A percentile compares a stretch with the other conserved stretches of the same genome.
Conservation (phyloP, 2,329 filamentous ascomycete genomes). For the Epichloe bromicola region DNA sequence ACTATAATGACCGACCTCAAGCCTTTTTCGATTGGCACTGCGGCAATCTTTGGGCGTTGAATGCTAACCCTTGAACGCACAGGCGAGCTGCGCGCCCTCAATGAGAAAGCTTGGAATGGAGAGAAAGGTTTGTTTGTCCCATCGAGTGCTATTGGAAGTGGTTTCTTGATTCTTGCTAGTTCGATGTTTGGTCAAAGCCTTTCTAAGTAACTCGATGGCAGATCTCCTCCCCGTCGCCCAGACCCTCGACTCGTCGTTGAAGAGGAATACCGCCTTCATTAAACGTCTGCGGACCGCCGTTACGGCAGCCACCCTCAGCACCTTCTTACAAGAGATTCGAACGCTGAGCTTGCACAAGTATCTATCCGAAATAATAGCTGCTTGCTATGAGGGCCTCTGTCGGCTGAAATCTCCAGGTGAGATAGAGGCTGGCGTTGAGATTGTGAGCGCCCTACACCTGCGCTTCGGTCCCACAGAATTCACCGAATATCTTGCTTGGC, state of each 20-base stretch:
- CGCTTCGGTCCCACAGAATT: constrained; percentile 85
- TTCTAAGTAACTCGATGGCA: constrained; percentile 20
- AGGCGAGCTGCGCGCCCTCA: constrained; percentile 87
- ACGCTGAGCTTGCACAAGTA: constrained; percentile 91
- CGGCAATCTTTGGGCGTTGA: background rate
- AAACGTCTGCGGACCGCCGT: constrained; percentile 88
- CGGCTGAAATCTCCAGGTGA: constrained; percentile 86
- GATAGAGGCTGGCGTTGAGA: constrained; percentile 81
- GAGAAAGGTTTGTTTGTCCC: constrained; percentile 53
- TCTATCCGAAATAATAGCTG: constrained; percentile 90
- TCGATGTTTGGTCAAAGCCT: background rate
- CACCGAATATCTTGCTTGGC: constrained; percentile 83
- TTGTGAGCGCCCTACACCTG: constrained; percentile 90
- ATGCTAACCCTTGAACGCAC: constrained; percentile 10
- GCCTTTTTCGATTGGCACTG: background rate
- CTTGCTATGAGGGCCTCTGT: constrained; percentile 87
- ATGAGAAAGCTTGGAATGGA: constrained; percentile 77
- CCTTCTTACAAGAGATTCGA: constrained; percentile 81
- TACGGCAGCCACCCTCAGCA: constrained; percentile 62
- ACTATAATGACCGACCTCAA: background rate
- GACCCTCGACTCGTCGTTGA: constrained; percentile 84
- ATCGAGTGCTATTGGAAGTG: constrained; percentile 9
- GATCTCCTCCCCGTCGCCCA: constrained; percentile 66
- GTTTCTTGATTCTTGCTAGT: constrained; percentile 5
- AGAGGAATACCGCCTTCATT: constrained; percentile 97